Base-by-base conservation (phyloP, 768 basidiomycete species). In the Melanogaster broomeanus region DNA sequence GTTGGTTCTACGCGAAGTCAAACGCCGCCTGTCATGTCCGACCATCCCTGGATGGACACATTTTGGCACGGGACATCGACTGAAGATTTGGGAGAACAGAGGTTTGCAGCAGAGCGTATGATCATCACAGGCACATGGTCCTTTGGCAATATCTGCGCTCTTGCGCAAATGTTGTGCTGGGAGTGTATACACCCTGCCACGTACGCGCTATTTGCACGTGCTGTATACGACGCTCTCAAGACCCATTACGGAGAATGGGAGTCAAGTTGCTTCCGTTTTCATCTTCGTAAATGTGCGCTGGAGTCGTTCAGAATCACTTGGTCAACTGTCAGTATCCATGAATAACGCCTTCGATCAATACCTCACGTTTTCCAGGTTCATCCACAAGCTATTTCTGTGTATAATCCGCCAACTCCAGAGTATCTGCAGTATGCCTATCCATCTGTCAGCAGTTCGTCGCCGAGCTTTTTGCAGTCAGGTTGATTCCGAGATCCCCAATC, bases 141-240 rank as follows among this genome's bases (percentile, higher is more conserved):
- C 16, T 49, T 40, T 19, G 12, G n/a, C 8, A 45, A 55, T 2
- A 53, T 67, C 38, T 49, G 55, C 10, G 61, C 63, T 40, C 64
- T 70, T 13, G 63, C 64, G 1, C 59, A 66, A 42, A 60, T 64
- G 42, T 68, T 70, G 33, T 63, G 58, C 51, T 66, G 61, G 61
- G 47, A 55, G 13, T 62, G 58, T 18, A 46, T 47, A 11, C 37
- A 51, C 60, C 25, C 53, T 49, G 30, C 31, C 48, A 22, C 49
- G 30, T 6, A 53, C 45, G 47, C 25, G 3, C 40, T 45, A 6
- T 69, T 70, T 45, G 67, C 66, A 3, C 48, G 52, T 21, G 49
- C 51, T 24, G 59, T 69, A 2, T 61, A 61, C 48, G 48, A 50
- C n/a, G 44, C 54, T 7, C 55, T 70, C 38, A 49, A 39, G 18